These are phyloP conservation scores for Phytopythium sindhum DNA, from an alignment of 352 stramenopile genomes.

Conservation along the genomic window DNA sequence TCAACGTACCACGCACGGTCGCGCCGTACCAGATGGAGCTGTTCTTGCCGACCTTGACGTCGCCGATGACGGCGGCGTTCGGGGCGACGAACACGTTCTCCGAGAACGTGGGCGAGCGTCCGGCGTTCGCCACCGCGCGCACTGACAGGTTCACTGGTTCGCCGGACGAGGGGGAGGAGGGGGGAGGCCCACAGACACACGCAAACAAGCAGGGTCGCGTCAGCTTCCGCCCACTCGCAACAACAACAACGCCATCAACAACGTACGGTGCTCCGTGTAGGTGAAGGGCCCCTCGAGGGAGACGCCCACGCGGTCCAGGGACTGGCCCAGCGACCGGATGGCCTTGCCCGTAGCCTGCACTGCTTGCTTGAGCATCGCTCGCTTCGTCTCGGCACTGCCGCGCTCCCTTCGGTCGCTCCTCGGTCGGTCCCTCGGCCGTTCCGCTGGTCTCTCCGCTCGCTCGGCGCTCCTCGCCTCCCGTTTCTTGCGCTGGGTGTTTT, in stretches of 20 bases:
- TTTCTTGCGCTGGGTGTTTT: conserved; percentile 13
- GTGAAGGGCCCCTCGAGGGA: conserved; percentile 72
- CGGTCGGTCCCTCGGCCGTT: conserved; percentile 12
- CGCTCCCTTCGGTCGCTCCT: conserved; percentile 8
- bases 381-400: conserved; percentile 3
- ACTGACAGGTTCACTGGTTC: conserved; percentile 80
- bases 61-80: conserved; percentile 90
- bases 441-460: conserved; percentile 23
- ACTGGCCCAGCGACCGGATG: conserved; percentile 81
- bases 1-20: conserved; percentile 70
- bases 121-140: conserved; percentile 67
- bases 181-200: not conserved
- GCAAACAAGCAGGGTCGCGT: not conserved
- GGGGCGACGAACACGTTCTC: conserved; percentile 85
- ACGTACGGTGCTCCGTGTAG: conserved; percentile 88
- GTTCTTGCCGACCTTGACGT: conserved; percentile 89
- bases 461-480: conserved; percentile 19
- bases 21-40: conserved; percentile 93
- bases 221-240: not conserved
- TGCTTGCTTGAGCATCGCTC: conserved; percentile 59
- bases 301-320: conserved; percentile 83
- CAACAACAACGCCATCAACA: not conserved
- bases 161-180: not conserved
- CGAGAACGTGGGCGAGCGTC: conserved; percentile 55
- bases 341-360: conserved; percentile 74